Evolutionary conservation across 768 basidiomycete genomes (phyloP), one percentile per base, ranked within the genome.

Genomic region (Lactarius evosmus): DNA sequence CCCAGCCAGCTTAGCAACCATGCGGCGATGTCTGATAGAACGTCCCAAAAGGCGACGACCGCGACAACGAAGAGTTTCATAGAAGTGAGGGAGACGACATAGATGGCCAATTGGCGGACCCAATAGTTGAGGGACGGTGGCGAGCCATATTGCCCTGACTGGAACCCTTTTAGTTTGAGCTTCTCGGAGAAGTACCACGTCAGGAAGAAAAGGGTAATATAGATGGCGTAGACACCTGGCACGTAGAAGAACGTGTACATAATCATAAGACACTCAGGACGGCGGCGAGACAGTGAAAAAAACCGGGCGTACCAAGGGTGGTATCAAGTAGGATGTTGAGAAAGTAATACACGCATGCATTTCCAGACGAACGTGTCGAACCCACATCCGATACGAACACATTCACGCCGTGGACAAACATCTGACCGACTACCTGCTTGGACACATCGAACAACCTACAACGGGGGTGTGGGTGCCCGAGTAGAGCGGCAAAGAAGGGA

Each of bases 1-100:
- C 83, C 85, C 3, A 87, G 79, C 90, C 92, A 96, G 62, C 84
- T 83, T 41, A 98, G 78, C 4, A 95, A 75, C 90, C 90, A 95
- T 65, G 89, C 90, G n/a, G 89, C 93, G n/a, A 89, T 72, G 11
- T 78, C 76, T 67, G 90, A 86, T 51, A 97, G 78, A 1, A 80
- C 81, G 22, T 90, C 88, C 70, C 91, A 85, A 1, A 86, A 70
- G 27, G 85, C 80, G 60, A 97, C 85, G 11, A 97, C 75, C 2
- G 78, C 79, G 32, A 97, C 78, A n/a, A 98, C 91, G 46, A 92
- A 75, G n/a, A 93, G 74, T 73, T 98, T 98, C 96, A 98, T 98
- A 17, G 85, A 79, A 1, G 87, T 83, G 29, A 98, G 78, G 5
- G 91, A 81, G 12, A 87, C 75, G 57, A 98, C 82, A 72, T 98